A percentile compares a stretch with the other conserved stretches of the same genome.
Conservation (phyloP, 768 basidiomycete species). For the Panaeolus cyanescens region DNA sequence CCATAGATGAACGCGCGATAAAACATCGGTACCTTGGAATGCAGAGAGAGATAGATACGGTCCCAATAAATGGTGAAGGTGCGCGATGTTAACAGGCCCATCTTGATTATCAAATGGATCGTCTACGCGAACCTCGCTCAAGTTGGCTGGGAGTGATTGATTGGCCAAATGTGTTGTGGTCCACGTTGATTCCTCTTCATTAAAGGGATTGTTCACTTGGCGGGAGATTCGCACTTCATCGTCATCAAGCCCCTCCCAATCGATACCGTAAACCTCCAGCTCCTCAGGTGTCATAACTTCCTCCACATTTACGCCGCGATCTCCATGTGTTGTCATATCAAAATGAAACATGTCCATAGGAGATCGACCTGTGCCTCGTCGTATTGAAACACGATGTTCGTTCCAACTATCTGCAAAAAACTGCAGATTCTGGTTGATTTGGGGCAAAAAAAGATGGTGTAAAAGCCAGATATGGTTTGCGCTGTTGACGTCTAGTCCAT, state of each 20-base stretch:
- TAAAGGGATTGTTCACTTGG: not conserved
- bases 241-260: conserved; percentile 25
- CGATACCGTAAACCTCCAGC: conserved; percentile 25
- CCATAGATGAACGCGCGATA: not conserved
- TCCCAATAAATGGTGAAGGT: not conserved
- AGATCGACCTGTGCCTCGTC: conserved; percentile 18
- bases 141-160: not conserved
- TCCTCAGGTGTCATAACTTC: conserved; percentile 15
- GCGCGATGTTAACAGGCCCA: not conserved
- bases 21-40: not conserved
- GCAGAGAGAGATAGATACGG: not conserved
- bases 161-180: too few species aligned
- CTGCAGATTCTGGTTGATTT: conserved; percentile 26
- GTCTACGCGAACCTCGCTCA: conserved; percentile 4
- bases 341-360: conserved; percentile 35
- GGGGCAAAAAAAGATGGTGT: conserved; percentile 33
- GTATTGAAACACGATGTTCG: conserved; percentile 27
- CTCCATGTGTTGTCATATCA: conserved; percentile 28
- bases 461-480: conserved; percentile 38
- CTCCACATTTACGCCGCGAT: conserved; percentile 10
- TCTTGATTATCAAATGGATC: not conserved
- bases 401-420: conserved; percentile 36
- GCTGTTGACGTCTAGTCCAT: conserved; percentile 29
- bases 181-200: not conserved
- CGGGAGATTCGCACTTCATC: conserved; percentile 13